Evolutionary conservation across 768 basidiomycete genomes (phyloP).

Genomic region (Coprinopsis sp.): DNA sequence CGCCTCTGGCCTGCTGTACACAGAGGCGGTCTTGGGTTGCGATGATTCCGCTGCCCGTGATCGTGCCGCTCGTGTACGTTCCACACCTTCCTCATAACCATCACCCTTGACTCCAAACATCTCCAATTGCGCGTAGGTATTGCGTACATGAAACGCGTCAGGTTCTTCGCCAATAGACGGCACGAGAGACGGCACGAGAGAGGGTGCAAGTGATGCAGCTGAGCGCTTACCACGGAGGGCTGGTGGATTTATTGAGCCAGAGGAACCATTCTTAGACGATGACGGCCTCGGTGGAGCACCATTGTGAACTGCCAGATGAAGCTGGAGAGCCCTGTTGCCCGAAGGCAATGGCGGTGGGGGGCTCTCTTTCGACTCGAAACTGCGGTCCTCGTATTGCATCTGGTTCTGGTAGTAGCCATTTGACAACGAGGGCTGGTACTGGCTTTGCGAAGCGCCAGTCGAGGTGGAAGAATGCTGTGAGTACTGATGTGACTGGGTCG

Average conservation of each 20-base stretch:
- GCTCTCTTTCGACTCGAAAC: not conserved
- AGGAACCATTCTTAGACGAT: not conserved
- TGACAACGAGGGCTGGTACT: slow-evolving; percentile 1
- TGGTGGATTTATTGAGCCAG: not conserved
- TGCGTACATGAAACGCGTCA: slow-evolving; percentile 79
- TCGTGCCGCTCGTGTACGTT: slow-evolving; percentile 72
- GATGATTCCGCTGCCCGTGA: slow-evolving; percentile 43
- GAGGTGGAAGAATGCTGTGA: not conserved
- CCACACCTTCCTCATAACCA: slow-evolving; percentile 90
- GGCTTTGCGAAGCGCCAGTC: not conserved
- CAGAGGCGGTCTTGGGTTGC: not conserved
- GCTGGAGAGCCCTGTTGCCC: not conserved
- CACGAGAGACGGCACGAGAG: slow-evolving; percentile 42
- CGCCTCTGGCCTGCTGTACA: slow-evolving; percentile 1
- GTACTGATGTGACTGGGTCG: not conserved
- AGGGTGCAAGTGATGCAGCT: not conserved
- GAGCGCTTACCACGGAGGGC: not conserved
- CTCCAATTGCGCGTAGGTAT: slow-evolving; percentile 88
- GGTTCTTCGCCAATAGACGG: slow-evolving; percentile 78
- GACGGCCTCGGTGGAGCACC: not conserved
- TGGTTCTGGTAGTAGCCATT: slow-evolving; percentile 3
- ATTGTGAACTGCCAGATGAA: not conserved
- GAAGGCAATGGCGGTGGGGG: not conserved
- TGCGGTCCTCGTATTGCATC: not conserved
- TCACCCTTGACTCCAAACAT: slow-evolving; percentile 89